Conservation (phyloP, 148 eudicot genomes). For the Nyssa sinensis region DNA sequence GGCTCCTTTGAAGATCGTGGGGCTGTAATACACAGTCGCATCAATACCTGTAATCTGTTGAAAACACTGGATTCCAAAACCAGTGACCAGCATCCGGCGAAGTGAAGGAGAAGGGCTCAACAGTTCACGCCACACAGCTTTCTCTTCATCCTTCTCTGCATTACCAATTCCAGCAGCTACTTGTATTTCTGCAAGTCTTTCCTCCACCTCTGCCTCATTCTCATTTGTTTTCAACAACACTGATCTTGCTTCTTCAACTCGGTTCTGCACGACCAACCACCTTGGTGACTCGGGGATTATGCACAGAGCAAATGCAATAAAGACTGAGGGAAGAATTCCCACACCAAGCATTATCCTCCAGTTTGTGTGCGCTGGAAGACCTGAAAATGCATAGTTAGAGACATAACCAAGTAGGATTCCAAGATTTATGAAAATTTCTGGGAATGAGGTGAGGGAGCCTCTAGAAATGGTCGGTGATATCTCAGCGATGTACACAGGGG, state of each 20-base stretch:
- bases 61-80: slow-evolving; percentile 72
- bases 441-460: slow-evolving; percentile 81
- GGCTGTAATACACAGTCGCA: slow-evolving; percentile 81
- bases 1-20: slow-evolving; percentile 57
- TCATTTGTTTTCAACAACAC: slow-evolving; percentile 61
- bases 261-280: slow-evolving; percentile 67
- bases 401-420: slow-evolving; percentile 81
- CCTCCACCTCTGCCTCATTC: slow-evolving; percentile 58
- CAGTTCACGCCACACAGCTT: slow-evolving; percentile 68
- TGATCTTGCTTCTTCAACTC: slow-evolving; percentile 63
- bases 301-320: slow-evolving; percentile 66
- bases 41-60: slow-evolving; percentile 84
- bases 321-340: slow-evolving; percentile 71
- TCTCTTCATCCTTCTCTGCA: slow-evolving; percentile 29
- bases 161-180: slow-evolving; percentile 44
- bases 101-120: slow-evolving; percentile 59
- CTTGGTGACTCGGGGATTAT: slow-evolving; percentile 87
- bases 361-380: slow-evolving; percentile 53
- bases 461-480: slow-evolving; percentile 66
- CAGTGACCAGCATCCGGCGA: slow-evolving; percentile 65
- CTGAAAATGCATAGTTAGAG: slow-evolving; percentile 76
- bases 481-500: slow-evolving; percentile 89
- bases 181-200: slow-evolving; percentile 68
- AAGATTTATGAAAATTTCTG: slow-evolving; percentile 76
- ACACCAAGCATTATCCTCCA: slow-evolving; percentile 92